Base-by-base conservation (phyloP, 2,329 filamentous ascomycete species). In the Amphichorda felina region DNA sequence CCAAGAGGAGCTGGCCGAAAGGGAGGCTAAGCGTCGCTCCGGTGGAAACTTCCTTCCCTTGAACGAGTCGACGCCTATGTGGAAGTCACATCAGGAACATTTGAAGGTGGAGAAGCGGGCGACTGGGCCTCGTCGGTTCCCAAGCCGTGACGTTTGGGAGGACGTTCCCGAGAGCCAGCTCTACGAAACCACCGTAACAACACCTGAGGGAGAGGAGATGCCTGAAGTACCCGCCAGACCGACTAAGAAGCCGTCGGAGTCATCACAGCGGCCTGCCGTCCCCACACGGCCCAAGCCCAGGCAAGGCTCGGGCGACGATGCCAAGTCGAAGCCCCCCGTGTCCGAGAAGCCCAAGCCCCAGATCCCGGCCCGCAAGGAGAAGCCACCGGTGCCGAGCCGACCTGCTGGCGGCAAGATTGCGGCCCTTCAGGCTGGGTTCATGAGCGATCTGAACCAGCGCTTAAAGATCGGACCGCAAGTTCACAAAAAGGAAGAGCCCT, bases 71-170 rank as follows among this genome's bases (percentile, higher is more conserved):
- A 59, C 56, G 33, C 57, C 61, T n/a, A 56, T 51, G 4, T 72
- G 68, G 66, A 54, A 54, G 22, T 54, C 57, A 28, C 53, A 66
- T 40, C 60, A 69, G 40, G 53, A 66, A 14, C 70, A 70, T 47
- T 59, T 78, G 13, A 52, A 61, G 7, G 58, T 68, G 32, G 67
- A 72, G 28, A 59, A 58, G 10, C 72, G 79, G 5, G 64, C 63
- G 13, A 52, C 71, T 45, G 66, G 75, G 39, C 77, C 79, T 35
- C 76, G 86, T 10, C n/a, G n/a, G n/a, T 96, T 96, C 55, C 89
- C 89, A 0, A 94, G 88, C 53, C 77, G 78, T 37, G 89, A 96
- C 57, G 77, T 95, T 29, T 95, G 89, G 89, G 89, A 96, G 60
- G 89, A 96, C 54, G 79, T 75, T 0, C 89, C 89, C 2, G 86